phyloP scores from a whole-genome alignment of 352 stramenopile species.

The Pythium dissotocum region DNA sequence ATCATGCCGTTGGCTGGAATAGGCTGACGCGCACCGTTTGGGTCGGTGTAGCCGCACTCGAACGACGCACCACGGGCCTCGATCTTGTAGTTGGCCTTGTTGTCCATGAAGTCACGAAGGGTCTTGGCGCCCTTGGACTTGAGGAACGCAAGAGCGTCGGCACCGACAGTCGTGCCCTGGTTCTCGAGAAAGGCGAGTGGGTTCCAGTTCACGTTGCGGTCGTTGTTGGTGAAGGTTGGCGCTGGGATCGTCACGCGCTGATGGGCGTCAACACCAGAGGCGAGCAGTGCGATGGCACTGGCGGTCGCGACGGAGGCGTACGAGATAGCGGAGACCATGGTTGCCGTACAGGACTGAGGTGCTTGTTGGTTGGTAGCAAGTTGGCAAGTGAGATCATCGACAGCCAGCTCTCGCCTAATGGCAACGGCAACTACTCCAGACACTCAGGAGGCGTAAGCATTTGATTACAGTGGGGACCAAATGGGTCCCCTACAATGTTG shows the following conservation, averaged over 20 bases:
- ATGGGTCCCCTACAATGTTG: too few species aligned
- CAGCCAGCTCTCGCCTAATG: too few species aligned
- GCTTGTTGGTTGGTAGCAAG: neutral
- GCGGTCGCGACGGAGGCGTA: neutral
- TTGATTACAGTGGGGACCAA: too few species aligned
- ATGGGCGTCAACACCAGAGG: neutral
- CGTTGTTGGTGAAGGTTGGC: neutral
- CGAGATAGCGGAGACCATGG: conserved; percentile 1
- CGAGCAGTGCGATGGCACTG: neutral
- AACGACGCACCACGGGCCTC: conserved; percentile 8
- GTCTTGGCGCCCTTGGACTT: conserved; percentile 41
- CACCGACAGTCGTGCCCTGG: conserved; percentile 42
- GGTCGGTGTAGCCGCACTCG: conserved; percentile 29
- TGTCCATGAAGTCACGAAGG: conserved; percentile 45
- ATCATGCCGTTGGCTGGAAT: conserved; percentile 25
- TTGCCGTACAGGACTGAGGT: neutral
- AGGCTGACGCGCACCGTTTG: conserved; percentile 19
- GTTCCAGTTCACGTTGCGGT: conserved; percentile 15
- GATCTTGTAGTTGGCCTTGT: conserved; percentile 36
- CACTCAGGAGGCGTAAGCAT: too few species aligned
- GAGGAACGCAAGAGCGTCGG: conserved; percentile 44
- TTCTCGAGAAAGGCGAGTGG: conserved; percentile 50
- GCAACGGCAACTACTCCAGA: too few species aligned
- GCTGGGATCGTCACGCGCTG: neutral
- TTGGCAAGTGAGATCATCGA: neutral